These are phyloP conservation scores for Talaromyces sp. DNA, from an alignment of 2,329 filamentous ascomycete genomes.

Conservation along the genomic window DNA sequence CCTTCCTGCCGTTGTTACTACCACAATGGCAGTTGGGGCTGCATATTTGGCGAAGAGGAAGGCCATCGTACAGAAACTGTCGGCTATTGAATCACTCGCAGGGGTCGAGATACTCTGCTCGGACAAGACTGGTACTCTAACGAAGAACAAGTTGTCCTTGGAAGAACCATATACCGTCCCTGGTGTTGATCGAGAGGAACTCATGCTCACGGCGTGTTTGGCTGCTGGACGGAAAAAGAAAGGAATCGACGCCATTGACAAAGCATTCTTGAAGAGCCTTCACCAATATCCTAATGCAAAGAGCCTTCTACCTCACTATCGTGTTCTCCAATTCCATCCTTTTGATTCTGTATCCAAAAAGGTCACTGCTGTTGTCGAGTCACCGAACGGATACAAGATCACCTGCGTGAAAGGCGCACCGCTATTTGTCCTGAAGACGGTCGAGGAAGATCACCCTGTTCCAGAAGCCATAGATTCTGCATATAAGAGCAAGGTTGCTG, in stretches of 20 bases:
- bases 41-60: conserved; percentile 88
- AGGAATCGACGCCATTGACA: conserved; percentile 91
- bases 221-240: conserved; percentile 92
- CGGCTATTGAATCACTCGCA: conserved; percentile 84
- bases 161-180: conserved; percentile 77
- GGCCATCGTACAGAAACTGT: conserved; percentile 89
- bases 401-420: conserved; percentile 89
- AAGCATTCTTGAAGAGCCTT: conserved; percentile 85
- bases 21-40: conserved; percentile 90
- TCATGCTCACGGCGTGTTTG: conserved; percentile 87
- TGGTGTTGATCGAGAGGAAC: conserved; percentile 77
- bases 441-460: conserved; percentile 77
- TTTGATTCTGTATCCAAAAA: conserved; percentile 95
- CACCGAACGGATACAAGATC: conserved; percentile 75
- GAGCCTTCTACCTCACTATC: conserved; percentile 73
- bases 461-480: conserved; percentile 70
- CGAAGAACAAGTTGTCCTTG: conserved; percentile 89
- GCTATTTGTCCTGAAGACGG: conserved; percentile 78
- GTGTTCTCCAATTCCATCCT: conserved; percentile 75
- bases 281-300: conserved; percentile 79
- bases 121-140: conserved; percentile 89
- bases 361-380: conserved; percentile 77
- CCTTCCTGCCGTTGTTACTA: conserved; percentile 88
- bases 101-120: conserved; percentile 93
- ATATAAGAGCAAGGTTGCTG: conserved; percentile 89